Base-by-base conservation (phyloP, 805 yeast genomes). In the Blastobotrys terrestris region DNA sequence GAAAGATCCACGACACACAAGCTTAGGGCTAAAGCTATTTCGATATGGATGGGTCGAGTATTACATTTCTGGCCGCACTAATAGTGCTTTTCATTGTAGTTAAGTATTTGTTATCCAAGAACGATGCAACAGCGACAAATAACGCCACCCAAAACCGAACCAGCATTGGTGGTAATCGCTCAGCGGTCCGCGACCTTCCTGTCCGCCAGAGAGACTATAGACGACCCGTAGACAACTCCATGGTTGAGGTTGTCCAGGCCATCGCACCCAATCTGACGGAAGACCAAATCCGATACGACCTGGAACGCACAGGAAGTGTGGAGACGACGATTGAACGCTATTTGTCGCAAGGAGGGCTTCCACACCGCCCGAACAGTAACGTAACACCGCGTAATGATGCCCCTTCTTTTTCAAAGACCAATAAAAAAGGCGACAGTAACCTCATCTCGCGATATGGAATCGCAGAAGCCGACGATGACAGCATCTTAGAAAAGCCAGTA, bases 191-290 rank as follows among this genome's bases (percentile, higher is more conserved):
- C 21, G 31, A 22, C 15, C 8, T 16, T 6, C 13, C 54, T 3
- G 50, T 35, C 4, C 15, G 26, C 15, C 39, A 48, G 11, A 11
- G 22, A 14, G 31, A 35, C 44, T 39, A 48, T 11, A 45, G 61
- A 46, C 60, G 73, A 2, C 61, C 62, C 5, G 71, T 71, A 15
- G 68, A 68, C 8, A 64, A 63, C 13, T 66, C 56, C 46, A 92
- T 92, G 98, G 75, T 92, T 44, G 94, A 85, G 57, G 83, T 87
- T 0, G 97, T 92, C 1, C 86, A 82, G 60, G 81, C 89, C 43
- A 74, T 92, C 52, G 96, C 90, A 0, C 97, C 97, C 2, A 73
- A 74, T 18, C 70, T 87, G 31, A 74, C 86, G 1, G 76, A 70
- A 2, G 86, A 78, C 5, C 95, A 87, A 64, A 88, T 94, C 55